phyloP scores from a whole-genome alignment of 2,329 filamentous ascomycete species.

The Penicillium olsonii region DNA sequence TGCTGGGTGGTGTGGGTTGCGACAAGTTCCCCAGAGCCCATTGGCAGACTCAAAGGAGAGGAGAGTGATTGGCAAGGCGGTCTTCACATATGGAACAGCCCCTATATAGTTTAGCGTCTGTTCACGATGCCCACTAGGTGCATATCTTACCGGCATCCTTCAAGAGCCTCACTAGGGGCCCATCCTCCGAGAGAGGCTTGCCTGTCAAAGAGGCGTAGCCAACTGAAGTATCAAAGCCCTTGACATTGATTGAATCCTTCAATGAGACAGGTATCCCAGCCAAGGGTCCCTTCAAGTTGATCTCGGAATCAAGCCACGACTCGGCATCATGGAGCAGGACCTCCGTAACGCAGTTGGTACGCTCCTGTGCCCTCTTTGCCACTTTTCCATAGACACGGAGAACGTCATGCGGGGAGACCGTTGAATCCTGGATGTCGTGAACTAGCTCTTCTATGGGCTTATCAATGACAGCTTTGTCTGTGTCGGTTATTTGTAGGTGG shows the following conservation, averaged over 20 bases:
- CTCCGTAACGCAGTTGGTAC: conserved; percentile 89
- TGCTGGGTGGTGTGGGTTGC: conserved; percentile 78
- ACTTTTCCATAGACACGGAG: conserved; percentile 87
- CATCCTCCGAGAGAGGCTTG: conserved; percentile 68
- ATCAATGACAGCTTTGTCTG: conserved; percentile 68
- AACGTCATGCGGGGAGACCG: conserved; percentile 67
- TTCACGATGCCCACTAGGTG: neutral
- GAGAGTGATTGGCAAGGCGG: conserved; percentile 82
- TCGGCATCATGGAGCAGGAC: conserved; percentile 79
- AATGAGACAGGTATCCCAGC: conserved; percentile 85
- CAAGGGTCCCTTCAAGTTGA: conserved; percentile 77
- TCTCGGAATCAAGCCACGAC: conserved; percentile 62
- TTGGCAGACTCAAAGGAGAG: conserved; percentile 82
- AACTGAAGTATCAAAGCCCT: conserved; percentile 78
- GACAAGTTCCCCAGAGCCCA: conserved; percentile 77
- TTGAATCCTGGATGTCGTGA: conserved; percentile 70
- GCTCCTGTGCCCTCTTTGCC: conserved; percentile 76
- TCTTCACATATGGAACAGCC: conserved; percentile 90
- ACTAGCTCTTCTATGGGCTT: conserved; percentile 78
- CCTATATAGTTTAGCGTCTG: conserved; percentile 43
- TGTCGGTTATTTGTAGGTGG: conserved; percentile 62
- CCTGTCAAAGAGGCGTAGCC: conserved; percentile 74
- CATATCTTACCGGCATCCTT: conserved; percentile 69
- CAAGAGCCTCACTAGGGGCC: conserved; percentile 70
- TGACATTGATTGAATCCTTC: conserved; percentile 76